Percentiles rank a stretch among this genome's conserved stretches.
These are phyloP conservation scores for Creolimax fragrantissima DNA, from an alignment of 78 protist species.

Conservation along the genomic window DNA sequence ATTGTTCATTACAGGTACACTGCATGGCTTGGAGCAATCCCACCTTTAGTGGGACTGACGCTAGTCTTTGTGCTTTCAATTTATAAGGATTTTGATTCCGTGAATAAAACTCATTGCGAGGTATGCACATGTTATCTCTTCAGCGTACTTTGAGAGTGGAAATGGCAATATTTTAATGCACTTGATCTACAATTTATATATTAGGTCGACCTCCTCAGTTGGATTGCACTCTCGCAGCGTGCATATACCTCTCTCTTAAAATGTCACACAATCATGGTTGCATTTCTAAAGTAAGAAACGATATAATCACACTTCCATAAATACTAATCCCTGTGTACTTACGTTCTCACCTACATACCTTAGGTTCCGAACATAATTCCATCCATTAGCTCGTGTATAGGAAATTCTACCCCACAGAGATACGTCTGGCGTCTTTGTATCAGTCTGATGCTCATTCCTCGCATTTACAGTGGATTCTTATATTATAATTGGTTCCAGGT, in stretches of 20 bases:
- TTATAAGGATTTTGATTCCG: constrained; percentile 1
- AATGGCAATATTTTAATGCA: too few relatives aligned
- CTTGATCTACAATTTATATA: too few relatives aligned
- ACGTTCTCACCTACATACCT: background rate
- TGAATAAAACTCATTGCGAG: constrained; percentile 1
- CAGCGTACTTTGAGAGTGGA: too few relatives aligned
- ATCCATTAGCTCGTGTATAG: constrained; percentile 4
- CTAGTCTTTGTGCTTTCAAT: background rate
- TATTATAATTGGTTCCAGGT: background rate
- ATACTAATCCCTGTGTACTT: too few relatives aligned
- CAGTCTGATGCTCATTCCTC: background rate
- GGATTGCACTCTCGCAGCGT: too few relatives aligned
- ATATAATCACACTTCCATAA: too few relatives aligned
- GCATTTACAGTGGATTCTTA: background rate
- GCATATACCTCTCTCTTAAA: too few relatives aligned
- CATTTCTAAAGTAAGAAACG: too few relatives aligned
- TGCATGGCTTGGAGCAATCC: background rate
- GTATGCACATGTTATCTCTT: background rate
- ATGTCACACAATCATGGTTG: too few relatives aligned
- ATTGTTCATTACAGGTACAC: background rate
- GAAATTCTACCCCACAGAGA: background rate
- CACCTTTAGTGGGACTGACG: background rate
- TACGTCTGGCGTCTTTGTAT: background rate
- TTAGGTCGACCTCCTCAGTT: too few relatives aligned
- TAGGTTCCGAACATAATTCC: background rate